phyloP scores from a whole-genome alignment of 2,329 filamentous ascomycete species.

The Tolypocladium cylindrosporum region DNA sequence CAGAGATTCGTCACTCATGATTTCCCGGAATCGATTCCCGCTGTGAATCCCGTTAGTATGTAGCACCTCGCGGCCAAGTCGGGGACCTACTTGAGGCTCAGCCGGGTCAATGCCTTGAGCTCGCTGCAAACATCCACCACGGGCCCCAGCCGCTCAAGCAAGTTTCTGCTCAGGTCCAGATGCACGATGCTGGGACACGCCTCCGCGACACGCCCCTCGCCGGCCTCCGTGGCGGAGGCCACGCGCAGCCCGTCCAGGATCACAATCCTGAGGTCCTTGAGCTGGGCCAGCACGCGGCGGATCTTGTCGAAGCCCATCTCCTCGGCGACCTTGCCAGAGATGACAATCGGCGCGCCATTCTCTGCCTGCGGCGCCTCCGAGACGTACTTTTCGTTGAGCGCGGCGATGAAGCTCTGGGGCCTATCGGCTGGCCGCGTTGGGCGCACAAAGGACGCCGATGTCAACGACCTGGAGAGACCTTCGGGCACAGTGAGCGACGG shows the following conservation, averaged over 20 bases:
- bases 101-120: conserved; percentile 51
- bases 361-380: conserved; percentile 33
- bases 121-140: conserved; percentile 62
- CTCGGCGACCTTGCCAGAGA: conserved; percentile 76
- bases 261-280: conserved; percentile 70
- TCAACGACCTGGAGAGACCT: conserved; percentile 54
- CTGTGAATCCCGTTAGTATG: conserved; percentile 28
- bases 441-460: conserved; percentile 78
- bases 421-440: conserved; percentile 61
- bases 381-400: conserved; percentile 76
- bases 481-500: not conserved
- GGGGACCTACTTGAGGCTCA: conserved; percentile 61
- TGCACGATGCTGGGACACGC: conserved; percentile 62
- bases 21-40: conserved; percentile 58
- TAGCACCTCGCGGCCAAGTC: not conserved
- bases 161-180: conserved; percentile 76
- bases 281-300: conserved; percentile 62
- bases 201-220: conserved; percentile 29
- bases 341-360: conserved; percentile 46
- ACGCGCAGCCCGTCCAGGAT: conserved; percentile 72
- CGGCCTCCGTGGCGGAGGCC: conserved; percentile 20
- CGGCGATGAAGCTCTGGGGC: conserved; percentile 65
- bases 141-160: conserved; percentile 59
- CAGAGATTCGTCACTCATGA: conserved; percentile 25
- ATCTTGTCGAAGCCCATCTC: conserved; percentile 96